phyloP scores from a whole-genome alignment of 129 eudicot genomes.

The Daucus carota region DNA sequence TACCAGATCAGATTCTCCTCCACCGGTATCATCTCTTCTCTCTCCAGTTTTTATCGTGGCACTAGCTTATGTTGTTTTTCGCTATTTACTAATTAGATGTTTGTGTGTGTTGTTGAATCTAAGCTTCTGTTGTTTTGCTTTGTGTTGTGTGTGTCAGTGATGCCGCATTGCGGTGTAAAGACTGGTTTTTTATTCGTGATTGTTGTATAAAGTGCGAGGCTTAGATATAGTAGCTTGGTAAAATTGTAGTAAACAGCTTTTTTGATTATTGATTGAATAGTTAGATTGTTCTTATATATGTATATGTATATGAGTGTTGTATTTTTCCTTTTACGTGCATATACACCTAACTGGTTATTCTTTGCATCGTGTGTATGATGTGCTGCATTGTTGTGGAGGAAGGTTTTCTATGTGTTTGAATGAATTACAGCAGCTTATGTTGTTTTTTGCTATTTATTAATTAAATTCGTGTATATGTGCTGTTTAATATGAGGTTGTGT shows the following conservation, averaged over 20 bases:
- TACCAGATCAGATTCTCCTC: constrained; percentile 41
- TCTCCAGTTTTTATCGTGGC: neutral
- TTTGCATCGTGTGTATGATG: no score
- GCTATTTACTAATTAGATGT: neutral
- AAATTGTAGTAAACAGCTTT: neutral
- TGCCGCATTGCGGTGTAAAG: neutral
- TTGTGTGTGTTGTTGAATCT: neutral
- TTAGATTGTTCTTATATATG: neutral
- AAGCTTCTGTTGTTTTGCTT: neutral
- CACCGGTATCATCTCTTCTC: constrained; percentile 16
- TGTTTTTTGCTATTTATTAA: neutral
- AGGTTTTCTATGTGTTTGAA: no score
- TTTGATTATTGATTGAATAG: neutral
- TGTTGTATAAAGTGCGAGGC: neutral
- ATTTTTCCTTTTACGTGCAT: no score
- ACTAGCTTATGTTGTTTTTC: neutral
- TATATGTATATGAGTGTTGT: no score
- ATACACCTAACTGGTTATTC: no score
- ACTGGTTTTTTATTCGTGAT: neutral
- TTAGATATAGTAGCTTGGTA: neutral
- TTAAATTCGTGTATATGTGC: neutral
- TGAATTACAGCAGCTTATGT: no score
- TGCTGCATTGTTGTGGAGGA: no score
- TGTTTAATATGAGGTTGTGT: neutral
- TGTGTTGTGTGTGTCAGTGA: neutral